A percentile compares a stretch with the other conserved stretches of the same genome.
Conservation (phyloP, 805 yeast genomes). For the Barnettozyma vustinii region DNA sequence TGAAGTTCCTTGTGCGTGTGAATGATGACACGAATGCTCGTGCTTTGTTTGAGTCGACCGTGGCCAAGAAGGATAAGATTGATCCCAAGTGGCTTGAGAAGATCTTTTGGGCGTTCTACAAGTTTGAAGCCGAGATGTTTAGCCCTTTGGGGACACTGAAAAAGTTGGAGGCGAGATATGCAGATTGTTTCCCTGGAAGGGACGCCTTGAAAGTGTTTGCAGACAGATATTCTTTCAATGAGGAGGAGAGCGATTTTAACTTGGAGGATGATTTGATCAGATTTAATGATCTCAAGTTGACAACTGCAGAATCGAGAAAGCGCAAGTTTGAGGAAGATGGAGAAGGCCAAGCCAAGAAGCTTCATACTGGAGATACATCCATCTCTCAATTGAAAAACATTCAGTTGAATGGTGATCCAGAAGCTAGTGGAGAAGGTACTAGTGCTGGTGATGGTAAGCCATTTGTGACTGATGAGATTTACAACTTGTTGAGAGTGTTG, state of each 20-base stretch:
- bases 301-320: slow-evolving; percentile 3
- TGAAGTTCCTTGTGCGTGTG: slow-evolving; percentile 62
- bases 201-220: slow-evolving; percentile 30
- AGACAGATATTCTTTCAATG: slow-evolving; percentile 31
- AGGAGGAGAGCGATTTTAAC: slow-evolving; percentile 12
- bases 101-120: slow-evolving; percentile 54
- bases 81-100: slow-evolving; percentile 33
- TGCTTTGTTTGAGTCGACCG: slow-evolving; percentile 74
- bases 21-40: slow-evolving; percentile 71
- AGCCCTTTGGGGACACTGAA: slow-evolving; percentile 67
- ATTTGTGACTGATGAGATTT: slow-evolving; percentile 35
- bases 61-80: slow-evolving; percentile 32
- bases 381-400: background rate
- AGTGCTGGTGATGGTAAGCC: slow-evolving; percentile 11
- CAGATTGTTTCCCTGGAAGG: slow-evolving; percentile 62
- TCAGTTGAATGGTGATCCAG: slow-evolving; percentile 3
- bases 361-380: background rate
- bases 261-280: slow-evolving; percentile 22
- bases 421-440: slow-evolving; percentile 1
- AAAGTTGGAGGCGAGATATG: slow-evolving; percentile 60
- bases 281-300: slow-evolving; percentile 24
- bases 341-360: slow-evolving; percentile 1
- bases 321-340: slow-evolving; percentile 20
- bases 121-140: slow-evolving; percentile 55
- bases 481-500: slow-evolving; percentile 47